Evolutionary conservation across 1,139 yeast species (phyloP).

Genomic region (Zygoascus hellenicus): DNA sequence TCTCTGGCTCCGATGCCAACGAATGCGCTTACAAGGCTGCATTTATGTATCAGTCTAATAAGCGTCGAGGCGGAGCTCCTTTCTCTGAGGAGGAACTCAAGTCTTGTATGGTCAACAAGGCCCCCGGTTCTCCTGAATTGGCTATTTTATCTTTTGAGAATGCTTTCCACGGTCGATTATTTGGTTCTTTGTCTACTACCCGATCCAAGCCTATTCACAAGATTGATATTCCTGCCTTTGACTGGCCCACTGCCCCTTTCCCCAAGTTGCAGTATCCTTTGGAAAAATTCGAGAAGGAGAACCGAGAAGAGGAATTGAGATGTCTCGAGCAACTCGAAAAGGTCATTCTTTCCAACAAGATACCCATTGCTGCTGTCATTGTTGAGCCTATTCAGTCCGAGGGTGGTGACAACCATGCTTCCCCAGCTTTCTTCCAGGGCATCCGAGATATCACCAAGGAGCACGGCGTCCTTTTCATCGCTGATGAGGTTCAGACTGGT

Average conservation of each 20-base stretch:
- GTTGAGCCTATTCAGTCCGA: slow-evolving; percentile 82
- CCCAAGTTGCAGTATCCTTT: slow-evolving; percentile 72
- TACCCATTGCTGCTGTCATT: slow-evolving; percentile 70
- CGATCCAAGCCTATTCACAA: slow-evolving; percentile 80
- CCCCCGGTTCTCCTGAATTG: slow-evolving; percentile 71
- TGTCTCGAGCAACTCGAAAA: slow-evolving; percentile 57
- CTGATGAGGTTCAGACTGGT: slow-evolving; percentile 86
- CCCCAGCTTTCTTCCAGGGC: slow-evolving; percentile 69
- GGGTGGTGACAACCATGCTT: slow-evolving; percentile 85
- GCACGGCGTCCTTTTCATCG: slow-evolving; percentile 62
- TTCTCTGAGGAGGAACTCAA: slow-evolving; percentile 57
- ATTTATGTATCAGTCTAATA: slow-evolving; percentile 65
- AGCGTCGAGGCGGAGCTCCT: slow-evolving; percentile 44
- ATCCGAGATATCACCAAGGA: slow-evolving; percentile 64
- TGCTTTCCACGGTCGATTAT: slow-evolving; percentile 79
- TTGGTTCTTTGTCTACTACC: slow-evolving; percentile 73
- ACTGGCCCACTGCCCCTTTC: slow-evolving; percentile 84
- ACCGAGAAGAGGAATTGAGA: slow-evolving; percentile 59
- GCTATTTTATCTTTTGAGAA: slow-evolving; percentile 67
- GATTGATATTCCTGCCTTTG: slow-evolving; percentile 75
- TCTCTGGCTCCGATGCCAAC: slow-evolving; percentile 80
- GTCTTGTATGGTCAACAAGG: slow-evolving; percentile 58
- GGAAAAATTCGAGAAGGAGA: slow-evolving; percentile 48
- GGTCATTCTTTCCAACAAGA: slow-evolving; percentile 49
- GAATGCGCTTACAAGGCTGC: slow-evolving; percentile 84